Base-by-base conservation (phyloP, 1,139 yeast species). In the Debaryomyces subglobosus region DNA sequence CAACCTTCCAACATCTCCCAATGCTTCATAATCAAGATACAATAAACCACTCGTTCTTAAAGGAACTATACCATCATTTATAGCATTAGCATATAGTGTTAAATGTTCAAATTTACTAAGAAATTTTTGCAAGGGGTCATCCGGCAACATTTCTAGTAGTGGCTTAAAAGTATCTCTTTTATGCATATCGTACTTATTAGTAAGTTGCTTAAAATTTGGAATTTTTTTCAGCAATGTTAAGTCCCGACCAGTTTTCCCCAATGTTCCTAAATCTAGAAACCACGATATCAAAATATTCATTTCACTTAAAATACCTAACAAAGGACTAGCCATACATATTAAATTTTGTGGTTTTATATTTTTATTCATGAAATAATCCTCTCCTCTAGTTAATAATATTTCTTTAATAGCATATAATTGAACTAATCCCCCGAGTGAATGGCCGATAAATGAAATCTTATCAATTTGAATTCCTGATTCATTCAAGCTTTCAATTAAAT, bases 31-130 rank as follows among this genome's bases (percentile, higher is more conserved):
- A 53, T 77, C 81, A 45, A 77, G 60, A 49, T 78, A 82, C 32
- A 82, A 59, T 35, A 82, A 63, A 0, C 85, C 82, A 1, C 84
- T 75, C 0, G 87, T 74, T 47, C 84, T 71, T 51, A 94, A 71
- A 0, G 99, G 98, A 0, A 94, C 99, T 48, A 94, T 92, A 0
- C 99, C 99, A 64, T 89, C 97, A 60, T 88, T 84, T n/a, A 88
- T 74, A 2, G 89, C 86, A 61, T 89, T 89, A 2, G 96, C 95
- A 61, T 89, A 86, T 0, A 87, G 69, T 0, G 94, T 87, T 52
- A 97, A 73, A 45, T 85, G 77, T 46, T 74, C 70, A 63, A 95
- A 94, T 54, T 68, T 65, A 40, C 74, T 72, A 50, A 94, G 69
- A n/a, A 88, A 79, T 20, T 67, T 72, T 57, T 86, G 88, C 0